Evolutionary conservation across 352 stramenopile species (phyloP).

Genomic region (Aphanomyces astaci): DNA sequence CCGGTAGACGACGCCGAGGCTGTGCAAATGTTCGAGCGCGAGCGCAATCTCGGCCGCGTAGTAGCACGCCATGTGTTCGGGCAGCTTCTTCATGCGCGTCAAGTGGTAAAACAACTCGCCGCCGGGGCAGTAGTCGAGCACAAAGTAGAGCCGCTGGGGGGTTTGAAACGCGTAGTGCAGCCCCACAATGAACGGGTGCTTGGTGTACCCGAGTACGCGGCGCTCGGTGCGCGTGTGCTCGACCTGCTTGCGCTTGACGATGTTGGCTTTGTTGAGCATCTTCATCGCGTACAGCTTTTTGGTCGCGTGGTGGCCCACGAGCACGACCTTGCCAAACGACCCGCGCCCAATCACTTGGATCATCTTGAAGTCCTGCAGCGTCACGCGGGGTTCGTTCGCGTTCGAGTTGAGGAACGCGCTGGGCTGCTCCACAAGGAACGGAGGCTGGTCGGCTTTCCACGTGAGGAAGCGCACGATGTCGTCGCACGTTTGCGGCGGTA

Average conservation of each 20-base stretch:
- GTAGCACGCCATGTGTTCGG: slow-evolving; percentile 82
- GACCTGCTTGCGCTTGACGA: slow-evolving; percentile 86
- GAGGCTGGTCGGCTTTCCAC: slow-evolving; percentile 71
- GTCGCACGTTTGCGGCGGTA: slow-evolving; percentile 63
- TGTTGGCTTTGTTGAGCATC: slow-evolving; percentile 84
- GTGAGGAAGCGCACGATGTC: slow-evolving; percentile 76
- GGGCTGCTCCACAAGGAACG: slow-evolving; percentile 50
- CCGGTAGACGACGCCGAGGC: slow-evolving; percentile 73
- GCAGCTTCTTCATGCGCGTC: slow-evolving; percentile 79
- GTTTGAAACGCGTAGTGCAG: slow-evolving; percentile 86
- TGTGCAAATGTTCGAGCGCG: slow-evolving; percentile 76
- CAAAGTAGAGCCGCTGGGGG: slow-evolving; percentile 92
- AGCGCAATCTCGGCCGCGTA: slow-evolving; percentile 84
- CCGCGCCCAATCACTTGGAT: slow-evolving; percentile 86
- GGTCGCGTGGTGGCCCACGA: slow-evolving; percentile 76
- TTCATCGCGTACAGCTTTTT: slow-evolving; percentile 90
- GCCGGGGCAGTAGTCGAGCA: slow-evolving; percentile 88
- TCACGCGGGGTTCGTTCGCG: slow-evolving; percentile 38
- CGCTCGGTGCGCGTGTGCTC: slow-evolving; percentile 84
- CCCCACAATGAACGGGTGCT: slow-evolving; percentile 84
- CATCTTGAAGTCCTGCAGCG: slow-evolving; percentile 70
- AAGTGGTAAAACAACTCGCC: slow-evolving; percentile 87
- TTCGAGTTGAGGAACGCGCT: slow-evolving; percentile 15
- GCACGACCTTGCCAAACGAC: slow-evolving; percentile 87
- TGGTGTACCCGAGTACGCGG: slow-evolving; percentile 71